Base-by-base conservation (phyloP, 768 basidiomycete species). In the Termitomyces titanicus region DNA sequence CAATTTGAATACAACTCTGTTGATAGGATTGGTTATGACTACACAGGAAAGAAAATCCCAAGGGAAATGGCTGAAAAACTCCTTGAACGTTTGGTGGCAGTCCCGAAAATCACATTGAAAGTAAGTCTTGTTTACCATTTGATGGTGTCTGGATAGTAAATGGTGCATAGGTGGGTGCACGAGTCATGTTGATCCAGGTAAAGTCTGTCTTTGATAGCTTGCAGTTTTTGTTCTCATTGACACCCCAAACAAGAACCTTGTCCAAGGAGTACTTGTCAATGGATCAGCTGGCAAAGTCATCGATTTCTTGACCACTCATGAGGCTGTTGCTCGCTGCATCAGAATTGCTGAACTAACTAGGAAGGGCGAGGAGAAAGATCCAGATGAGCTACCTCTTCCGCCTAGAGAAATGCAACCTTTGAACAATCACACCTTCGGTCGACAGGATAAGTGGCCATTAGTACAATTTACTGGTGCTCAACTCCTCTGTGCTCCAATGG, bases 261-360 rank as follows among this genome's bases (percentile, higher is more conserved):
- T 78, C 1, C 83, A 84, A 73, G 84, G 83, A 18, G 55, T 67
- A 18, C 71, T 89, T 17, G 85, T 89, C 15, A 89, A 89, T 62
- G 88, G 88, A 3, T 84, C 84, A 5, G 69, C 81, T 0, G 88
- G 88, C 10, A 74, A 72, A 56, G 74, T 87, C 8, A 53, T 73
- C 17, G 73, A 70, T 22, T 86, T 86, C 56, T 60, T 71, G 54
- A 81, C 79, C 10, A 66, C 73, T 20, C 64, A 63, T 47, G 80
- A 85, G 38, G 85, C 85, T 13, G 53, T 71, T 48, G 63, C 57
- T 27, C 66, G 69, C 9, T 55, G 67, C 38, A 72, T 74, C 43
- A 62, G 68, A 47, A 70, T 83, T 47, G 76, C 68, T 17, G 53
- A 61, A 15, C 54, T 47, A 15, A 4, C 15, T 44, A 44, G 43